Conservation (phyloP, 495 filamentous ascomycete genomes). For the Talaromyces borbonicus region DNA sequence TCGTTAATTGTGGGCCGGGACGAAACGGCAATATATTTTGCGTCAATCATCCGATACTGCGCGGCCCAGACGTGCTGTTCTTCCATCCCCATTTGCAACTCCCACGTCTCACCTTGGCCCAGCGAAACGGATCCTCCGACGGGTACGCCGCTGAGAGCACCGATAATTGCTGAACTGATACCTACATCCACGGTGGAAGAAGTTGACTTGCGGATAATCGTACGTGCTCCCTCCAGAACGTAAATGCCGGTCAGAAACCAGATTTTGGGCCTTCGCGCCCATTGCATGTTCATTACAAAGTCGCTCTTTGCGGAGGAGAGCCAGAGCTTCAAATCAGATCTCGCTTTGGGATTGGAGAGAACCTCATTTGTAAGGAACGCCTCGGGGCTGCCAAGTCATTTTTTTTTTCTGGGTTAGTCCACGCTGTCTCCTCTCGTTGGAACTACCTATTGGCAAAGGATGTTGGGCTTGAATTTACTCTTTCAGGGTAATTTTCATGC, state of each 20-base stretch:
- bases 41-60: constrained; percentile 18
- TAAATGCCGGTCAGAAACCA: constrained; percentile 19
- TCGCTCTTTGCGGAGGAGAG: constrained; percentile 17
- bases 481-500: constrained; percentile 14
- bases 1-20: constrained; percentile 11
- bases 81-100: constrained; percentile 17
- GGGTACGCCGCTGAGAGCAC: constrained; percentile 15
- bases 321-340: constrained; percentile 18
- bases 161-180: constrained; percentile 14
- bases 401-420: neutral
- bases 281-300: constrained; percentile 17
- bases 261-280: constrained; percentile 19
- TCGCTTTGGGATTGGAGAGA: constrained; percentile 11
- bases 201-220: constrained; percentile 11
- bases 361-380: constrained; percentile 13
- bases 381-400: constrained; percentile 12
- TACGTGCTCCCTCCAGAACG: constrained; percentile 13
- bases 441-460: neutral
- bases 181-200: constrained; percentile 13
- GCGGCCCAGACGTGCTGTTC: constrained; percentile 23
- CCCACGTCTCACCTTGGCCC: constrained; percentile 14
- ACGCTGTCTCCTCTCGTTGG: neutral
- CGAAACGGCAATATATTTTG: constrained; percentile 9
- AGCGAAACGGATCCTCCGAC: constrained; percentile 17
- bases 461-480: constrained; percentile 8